A percentile compares a stretch with the other conserved stretches of the same genome.
phyloP scores from a whole-genome alignment of 352 stramenopile species.

The Pythium rishiriense region DNA sequence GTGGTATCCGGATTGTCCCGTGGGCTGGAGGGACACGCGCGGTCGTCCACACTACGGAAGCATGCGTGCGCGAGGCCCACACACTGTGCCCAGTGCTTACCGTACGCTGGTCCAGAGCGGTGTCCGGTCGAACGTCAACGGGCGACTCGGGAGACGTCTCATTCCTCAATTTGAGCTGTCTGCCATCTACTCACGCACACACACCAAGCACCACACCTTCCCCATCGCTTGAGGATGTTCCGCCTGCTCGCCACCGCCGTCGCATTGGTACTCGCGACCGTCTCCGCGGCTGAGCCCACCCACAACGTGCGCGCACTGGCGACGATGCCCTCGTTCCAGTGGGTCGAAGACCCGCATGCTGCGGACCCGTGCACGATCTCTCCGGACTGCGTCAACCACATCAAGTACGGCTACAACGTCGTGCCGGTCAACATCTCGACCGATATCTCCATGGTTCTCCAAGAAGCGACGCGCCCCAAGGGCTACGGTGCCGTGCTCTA shows the following conservation, averaged over 20 bases:
- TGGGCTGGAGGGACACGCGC: not conserved
- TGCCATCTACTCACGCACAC: not conserved
- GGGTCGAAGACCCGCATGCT: constrained; percentile 44
- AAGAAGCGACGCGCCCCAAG: constrained; percentile 36
- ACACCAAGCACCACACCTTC: not conserved
- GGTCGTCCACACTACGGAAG: not conserved
- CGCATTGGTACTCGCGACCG: not conserved
- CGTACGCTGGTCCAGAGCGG: no score
- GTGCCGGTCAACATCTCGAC: constrained; percentile 40
- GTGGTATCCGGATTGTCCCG: not conserved
- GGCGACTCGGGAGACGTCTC: not conserved
- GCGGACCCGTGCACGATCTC: constrained; percentile 36
- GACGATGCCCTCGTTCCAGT: constrained; percentile 35
- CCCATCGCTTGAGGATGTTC: not conserved
- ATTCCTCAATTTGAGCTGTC: constrained; percentile 1
- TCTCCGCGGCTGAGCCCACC: not conserved
- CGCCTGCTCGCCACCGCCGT: not conserved
- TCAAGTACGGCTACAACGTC: constrained; percentile 55
- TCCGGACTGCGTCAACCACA: constrained; percentile 42
- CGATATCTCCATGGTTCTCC: constrained; percentile 37
- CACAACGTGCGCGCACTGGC: constrained; percentile 7
- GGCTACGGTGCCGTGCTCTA: constrained; percentile 40
- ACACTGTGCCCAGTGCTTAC: no score
- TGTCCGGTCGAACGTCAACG: no score
- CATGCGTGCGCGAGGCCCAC: not conserved